Conservation (phyloP, 176 grass and related monocot genomes). For the Themeda triandra region DNA sequence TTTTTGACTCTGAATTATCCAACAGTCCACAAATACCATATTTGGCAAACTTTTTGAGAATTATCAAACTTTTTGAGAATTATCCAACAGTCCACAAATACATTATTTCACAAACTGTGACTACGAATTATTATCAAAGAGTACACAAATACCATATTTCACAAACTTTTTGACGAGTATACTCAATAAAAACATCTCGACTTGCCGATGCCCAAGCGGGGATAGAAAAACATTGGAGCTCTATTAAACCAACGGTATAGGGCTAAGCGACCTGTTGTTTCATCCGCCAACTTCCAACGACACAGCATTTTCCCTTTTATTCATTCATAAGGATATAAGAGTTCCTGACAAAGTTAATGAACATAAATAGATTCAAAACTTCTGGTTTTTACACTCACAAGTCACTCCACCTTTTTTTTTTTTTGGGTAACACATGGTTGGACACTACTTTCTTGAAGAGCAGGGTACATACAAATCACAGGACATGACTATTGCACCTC, state of each 20-base stretch:
- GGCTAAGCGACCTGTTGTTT: neutral
- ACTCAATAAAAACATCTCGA: neutral
- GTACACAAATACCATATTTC: neutral
- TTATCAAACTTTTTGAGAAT: neutral
- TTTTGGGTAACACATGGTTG: neutral
- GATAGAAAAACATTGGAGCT: neutral
- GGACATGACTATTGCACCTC: neutral
- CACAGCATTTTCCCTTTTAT: neutral
- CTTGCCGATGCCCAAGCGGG: neutral
- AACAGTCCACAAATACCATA: neutral
- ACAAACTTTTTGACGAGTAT: neutral
- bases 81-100: neutral
- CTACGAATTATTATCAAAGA: neutral
- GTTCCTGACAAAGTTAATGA: slow-evolving; percentile 8
- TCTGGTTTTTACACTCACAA: slow-evolving; percentile 19
- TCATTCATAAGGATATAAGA: slow-evolving; percentile 16
- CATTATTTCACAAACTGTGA: neutral
- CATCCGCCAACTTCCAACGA: neutral
- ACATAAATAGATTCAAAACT: neutral
- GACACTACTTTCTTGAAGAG: neutral
- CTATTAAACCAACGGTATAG: neutral
- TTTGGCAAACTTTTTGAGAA: neutral
- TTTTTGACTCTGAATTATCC: neutral
- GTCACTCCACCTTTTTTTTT: neutral
- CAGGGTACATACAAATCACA: slow-evolving; percentile 22